Percentiles rank a stretch among this genome's conserved stretches.
Conservation (phyloP, 2,329 filamentous ascomycete genomes). For the Alternaria burnsii region DNA sequence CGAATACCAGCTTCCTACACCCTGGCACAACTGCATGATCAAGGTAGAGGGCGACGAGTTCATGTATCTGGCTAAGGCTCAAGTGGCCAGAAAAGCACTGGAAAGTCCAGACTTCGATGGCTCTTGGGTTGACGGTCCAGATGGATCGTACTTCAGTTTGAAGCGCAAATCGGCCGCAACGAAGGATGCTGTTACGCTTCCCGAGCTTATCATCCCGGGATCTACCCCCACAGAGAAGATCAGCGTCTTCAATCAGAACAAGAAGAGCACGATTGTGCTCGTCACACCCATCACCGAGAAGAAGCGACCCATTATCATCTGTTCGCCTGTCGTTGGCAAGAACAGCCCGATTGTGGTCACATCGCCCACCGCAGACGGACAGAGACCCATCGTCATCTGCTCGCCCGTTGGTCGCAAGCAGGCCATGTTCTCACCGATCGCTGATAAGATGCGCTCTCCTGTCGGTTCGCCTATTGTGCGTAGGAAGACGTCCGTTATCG, state of each 20-base stretch:
- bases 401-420: conserved; percentile 27
- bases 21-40: conserved; percentile 57
- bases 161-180: conserved; percentile 20
- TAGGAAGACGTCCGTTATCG: conserved; percentile 30
- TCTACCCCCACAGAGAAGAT: conserved; percentile 24
- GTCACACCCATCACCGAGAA: conserved; percentile 33
- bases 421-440: conserved; percentile 28
- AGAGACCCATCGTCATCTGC: conserved; percentile 34
- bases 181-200: conserved; percentile 1
- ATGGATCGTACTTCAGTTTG: conserved; percentile 38
- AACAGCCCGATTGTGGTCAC: conserved; percentile 32
- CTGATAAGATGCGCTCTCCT: conserved; percentile 33
- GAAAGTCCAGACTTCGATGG: conserved; percentile 31
- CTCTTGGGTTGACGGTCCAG: conserved; percentile 36
- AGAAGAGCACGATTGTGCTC: conserved; percentile 32
- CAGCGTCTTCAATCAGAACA: conserved; percentile 32
- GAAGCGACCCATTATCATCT: conserved; percentile 35
- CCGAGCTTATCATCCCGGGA: conserved; percentile 26
- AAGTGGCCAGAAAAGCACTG: conserved; percentile 37
- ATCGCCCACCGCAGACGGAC: conserved; percentile 22
- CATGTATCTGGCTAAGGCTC: conserved; percentile 38
- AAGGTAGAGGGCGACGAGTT: conserved; percentile 42
- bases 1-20: conserved; percentile 52
- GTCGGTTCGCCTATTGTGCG: conserved; percentile 32
- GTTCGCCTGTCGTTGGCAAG: conserved; percentile 35